Evolutionary conservation across 306 rosid genomes (phyloP), one percentile per base, ranked within the genome.

Genomic region (Cucurbita ficifolia): DNA sequence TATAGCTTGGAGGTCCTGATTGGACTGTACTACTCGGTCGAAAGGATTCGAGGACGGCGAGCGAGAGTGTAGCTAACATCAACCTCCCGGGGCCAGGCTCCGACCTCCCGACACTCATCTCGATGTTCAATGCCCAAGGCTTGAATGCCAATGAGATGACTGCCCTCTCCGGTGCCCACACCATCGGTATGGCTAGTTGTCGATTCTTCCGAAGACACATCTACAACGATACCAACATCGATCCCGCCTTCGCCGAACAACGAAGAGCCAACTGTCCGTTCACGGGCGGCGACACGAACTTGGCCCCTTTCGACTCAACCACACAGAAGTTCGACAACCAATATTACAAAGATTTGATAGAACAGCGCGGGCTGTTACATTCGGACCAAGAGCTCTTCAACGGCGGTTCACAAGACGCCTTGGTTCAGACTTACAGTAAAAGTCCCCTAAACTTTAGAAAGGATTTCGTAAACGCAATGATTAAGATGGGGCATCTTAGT

Each of bases 331-430:
- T 93, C 51, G 98, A 93, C 17, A 93, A 88, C 54, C 77, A 12
- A 10, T 93, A 93, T 78, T 90, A 73, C 72, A 48, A 3, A 7
- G 85, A 82, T 63, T 86, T 93, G 3, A 73, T 82, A 29, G 76
- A 56, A 63, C 38, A 9, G 2, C 91, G 90, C 12, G 98, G 95
- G 1, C 84, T 94, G 18, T 84, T 94, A 17, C 86, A 79, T 35
- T 90, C 98, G 0, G 98, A 94, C 42, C 98, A 90, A 82, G 85
- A 61, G 78, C 86, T 94, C 38, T 89, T 89, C 84, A 81, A 82
- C 59, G 71, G 67, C 16, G 94, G 85, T 0, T 76, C 88, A 49
- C 96, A 87, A 39, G 94, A 86, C 67, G 75, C 82, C 5, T 65
- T 87, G 87, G 98, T 90, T 14, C 78, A 64, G 65, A 74, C 76